Evolutionary conservation across 1,284 basidiomycete species (phyloP).

Genomic region (Irpex sp.): DNA sequence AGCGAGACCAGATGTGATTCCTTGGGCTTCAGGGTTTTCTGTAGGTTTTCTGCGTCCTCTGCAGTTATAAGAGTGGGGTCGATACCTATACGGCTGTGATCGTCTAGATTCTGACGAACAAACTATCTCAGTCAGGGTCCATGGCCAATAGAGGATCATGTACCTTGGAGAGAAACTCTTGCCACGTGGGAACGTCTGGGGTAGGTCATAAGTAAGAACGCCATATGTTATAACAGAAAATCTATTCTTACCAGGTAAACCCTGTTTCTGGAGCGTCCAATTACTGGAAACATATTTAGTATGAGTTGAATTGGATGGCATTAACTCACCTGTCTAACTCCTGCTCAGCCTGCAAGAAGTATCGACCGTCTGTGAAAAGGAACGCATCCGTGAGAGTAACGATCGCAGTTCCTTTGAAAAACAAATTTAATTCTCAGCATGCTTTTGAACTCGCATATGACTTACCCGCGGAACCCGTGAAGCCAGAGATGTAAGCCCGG

Average conservation of each 20-base stretch:
- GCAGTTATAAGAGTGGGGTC: conserved; percentile 73
- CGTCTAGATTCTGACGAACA: conserved; percentile 48
- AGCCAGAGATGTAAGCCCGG: conserved; percentile 85
- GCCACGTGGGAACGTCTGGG: conserved; percentile 85
- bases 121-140: no score
- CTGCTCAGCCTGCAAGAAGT: conserved; percentile 88
- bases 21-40: conserved; percentile 43
- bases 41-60: conserved; percentile 59
- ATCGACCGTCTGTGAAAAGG: conserved; percentile 91
- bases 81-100: conserved; percentile 68
- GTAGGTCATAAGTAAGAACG: not conserved
- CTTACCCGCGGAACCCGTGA: conserved; percentile 87
- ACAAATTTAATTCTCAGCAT: not conserved
- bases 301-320: not conserved
- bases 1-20: conserved; percentile 62
- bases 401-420: conserved; percentile 64
- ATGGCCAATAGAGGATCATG: not conserved
- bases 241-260: conserved; percentile 53
- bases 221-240: conserved; percentile 1
- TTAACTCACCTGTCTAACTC: conserved; percentile 75
- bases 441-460: not conserved
- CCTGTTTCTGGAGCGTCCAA: conserved; percentile 93
- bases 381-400: conserved; percentile 70
- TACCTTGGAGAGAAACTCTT: conserved; percentile 76
- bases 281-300: conserved; percentile 42